Evolutionary conservation across 345 rosid species (phyloP).

Genomic region (Hibiscus trionum): DNA sequence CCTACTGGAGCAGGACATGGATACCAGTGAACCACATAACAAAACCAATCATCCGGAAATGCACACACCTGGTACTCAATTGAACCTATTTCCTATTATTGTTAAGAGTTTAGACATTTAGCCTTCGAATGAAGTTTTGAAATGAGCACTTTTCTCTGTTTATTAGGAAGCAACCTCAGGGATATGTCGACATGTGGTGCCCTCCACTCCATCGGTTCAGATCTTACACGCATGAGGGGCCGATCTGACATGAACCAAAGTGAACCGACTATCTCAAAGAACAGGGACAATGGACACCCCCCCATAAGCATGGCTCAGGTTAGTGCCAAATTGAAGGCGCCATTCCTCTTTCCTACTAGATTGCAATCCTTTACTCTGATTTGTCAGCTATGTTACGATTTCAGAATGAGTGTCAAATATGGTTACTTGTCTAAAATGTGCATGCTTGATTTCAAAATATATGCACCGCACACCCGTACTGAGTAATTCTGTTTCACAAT

Average conservation of each 20-base stretch:
- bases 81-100: not conserved
- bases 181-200: slow-evolving; percentile 80
- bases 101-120: not conserved
- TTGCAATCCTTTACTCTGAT: not conserved
- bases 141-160: not conserved
- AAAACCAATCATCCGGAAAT: slow-evolving; percentile 20
- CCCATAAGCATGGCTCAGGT: slow-evolving; percentile 80
- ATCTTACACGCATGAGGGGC: slow-evolving; percentile 76
- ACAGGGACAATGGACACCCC: slow-evolving; percentile 45
- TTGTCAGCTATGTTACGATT: not conserved
- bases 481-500: not conserved
- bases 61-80: slow-evolving; percentile 27
- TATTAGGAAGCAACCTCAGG: slow-evolving; percentile 29
- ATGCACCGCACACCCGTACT: too few relatives aligned
- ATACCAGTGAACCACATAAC: slow-evolving; percentile 25
- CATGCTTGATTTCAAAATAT: not conserved
- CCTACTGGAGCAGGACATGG: slow-evolving; percentile 43
- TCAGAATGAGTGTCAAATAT: not conserved
- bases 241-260: slow-evolving; percentile 52
- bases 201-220: slow-evolving; percentile 89
- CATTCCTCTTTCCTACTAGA: not conserved
- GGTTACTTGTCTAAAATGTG: too few relatives aligned
- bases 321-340: not conserved
- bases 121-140: not conserved
- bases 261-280: slow-evolving; percentile 54